phyloP scores from a whole-genome alignment of 2,329 filamentous ascomycete species.

The Venturia oleaginea region DNA sequence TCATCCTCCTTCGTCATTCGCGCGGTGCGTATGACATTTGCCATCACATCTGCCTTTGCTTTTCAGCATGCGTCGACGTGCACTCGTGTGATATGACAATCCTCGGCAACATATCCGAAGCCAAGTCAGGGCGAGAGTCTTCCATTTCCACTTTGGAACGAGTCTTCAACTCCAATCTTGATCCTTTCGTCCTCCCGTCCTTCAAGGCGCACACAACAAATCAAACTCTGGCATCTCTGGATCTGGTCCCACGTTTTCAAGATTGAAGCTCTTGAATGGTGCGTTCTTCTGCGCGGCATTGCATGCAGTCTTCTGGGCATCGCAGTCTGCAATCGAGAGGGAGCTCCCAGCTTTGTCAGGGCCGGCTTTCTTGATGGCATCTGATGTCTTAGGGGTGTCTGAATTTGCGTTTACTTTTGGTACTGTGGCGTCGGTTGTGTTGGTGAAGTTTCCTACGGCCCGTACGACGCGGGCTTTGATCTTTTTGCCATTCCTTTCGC shows the following conservation, averaged over 20 bases:
- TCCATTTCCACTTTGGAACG: neutral
- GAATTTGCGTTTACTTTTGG: neutral
- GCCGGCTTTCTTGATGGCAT: neutral
- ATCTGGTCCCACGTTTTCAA: slow-evolving; percentile 15
- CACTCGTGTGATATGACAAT: neutral
- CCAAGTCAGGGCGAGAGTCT: neutral
- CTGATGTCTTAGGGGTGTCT: neutral
- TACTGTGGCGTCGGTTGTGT: neutral
- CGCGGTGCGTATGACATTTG: neutral
- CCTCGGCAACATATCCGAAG: neutral
- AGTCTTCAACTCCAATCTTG: neutral
- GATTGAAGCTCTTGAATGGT: slow-evolving; percentile 12
- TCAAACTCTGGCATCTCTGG: slow-evolving; percentile 15
- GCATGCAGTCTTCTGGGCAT: slow-evolving; percentile 10
- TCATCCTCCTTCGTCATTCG: neutral
- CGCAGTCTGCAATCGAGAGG: neutral
- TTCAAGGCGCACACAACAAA: slow-evolving; percentile 14
- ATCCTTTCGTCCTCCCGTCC: neutral
- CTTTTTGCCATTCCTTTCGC: neutral
- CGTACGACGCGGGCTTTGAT: neutral
- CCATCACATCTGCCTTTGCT: neutral
- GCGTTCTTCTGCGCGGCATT: slow-evolving; percentile 13
- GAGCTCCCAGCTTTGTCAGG: neutral
- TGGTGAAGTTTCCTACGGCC: neutral
- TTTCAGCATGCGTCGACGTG: neutral